A percentile compares a stretch with the other conserved stretches of the same genome.
Evolutionary conservation across 2,329 filamentous ascomycete genomes (phyloP).

Genomic region (Scleromitrula shiraiana): DNA sequence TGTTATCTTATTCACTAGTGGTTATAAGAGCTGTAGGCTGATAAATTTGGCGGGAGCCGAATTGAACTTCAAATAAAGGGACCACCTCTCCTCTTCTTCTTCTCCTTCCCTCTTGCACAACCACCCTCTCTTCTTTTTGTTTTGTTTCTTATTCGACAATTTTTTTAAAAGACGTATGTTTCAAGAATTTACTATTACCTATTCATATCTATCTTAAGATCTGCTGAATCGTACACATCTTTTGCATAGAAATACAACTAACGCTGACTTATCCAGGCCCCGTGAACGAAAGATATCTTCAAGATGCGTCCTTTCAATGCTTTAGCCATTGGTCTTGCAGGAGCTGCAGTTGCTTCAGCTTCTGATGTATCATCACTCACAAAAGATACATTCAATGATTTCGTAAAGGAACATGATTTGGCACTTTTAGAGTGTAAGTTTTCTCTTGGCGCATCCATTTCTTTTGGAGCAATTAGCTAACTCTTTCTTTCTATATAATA

Average conservation of each 20-base stretch:
- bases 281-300: constrained; percentile 6
- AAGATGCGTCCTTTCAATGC: constrained; percentile 28
- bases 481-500: constrained; percentile 3
- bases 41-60: constrained; percentile 11
- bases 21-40: constrained; percentile 3
- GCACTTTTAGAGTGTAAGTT: constrained; percentile 88
- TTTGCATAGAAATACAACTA: neutral
- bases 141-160: neutral
- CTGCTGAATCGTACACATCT: neutral
- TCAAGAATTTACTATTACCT: constrained; percentile 5
- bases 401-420: constrained; percentile 76
- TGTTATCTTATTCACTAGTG: constrained; percentile 10
- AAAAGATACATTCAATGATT: constrained; percentile 78
- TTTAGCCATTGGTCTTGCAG: constrained; percentile 26
- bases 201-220: no score
- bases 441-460: neutral
- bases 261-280: constrained; percentile 14
- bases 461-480: constrained; percentile 16
- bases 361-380: constrained; percentile 83
- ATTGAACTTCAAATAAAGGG: constrained; percentile 15
- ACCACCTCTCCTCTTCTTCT: constrained; percentile 20
- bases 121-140: constrained; percentile 4
- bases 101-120: neutral
- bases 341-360: constrained; percentile 49
- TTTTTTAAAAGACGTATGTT: constrained; percentile 11